These are phyloP conservation scores for Talaromyces trachyspermus DNA, from an alignment of 495 filamentous ascomycete species.

Conservation along the genomic window DNA sequence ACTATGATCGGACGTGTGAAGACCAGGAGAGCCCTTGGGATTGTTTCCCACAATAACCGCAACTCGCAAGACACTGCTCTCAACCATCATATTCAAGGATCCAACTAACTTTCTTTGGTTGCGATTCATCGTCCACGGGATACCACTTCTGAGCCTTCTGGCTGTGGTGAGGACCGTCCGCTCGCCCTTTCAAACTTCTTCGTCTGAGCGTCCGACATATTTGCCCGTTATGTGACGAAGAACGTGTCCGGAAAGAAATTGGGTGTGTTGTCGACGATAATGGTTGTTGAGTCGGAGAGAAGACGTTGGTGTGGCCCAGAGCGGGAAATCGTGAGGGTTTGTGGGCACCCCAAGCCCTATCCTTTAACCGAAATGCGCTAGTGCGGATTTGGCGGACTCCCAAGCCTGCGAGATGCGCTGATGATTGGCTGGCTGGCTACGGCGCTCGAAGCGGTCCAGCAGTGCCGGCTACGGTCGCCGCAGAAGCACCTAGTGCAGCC, in stretches of 20 bases:
- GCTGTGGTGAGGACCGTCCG: constrained; percentile 70
- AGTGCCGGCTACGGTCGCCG: constrained; percentile 3
- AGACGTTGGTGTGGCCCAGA: constrained; percentile 22
- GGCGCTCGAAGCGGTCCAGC: not conserved
- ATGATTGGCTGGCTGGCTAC: not conserved
- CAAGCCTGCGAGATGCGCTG: not conserved
- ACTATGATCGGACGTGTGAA: too few relatives aligned
- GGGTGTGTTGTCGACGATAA: constrained; percentile 39
- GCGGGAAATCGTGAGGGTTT: constrained; percentile 29
- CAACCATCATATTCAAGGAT: constrained; percentile 19
- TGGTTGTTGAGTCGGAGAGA: constrained; percentile 39
- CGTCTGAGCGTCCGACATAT: constrained; percentile 67
- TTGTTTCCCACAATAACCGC: not conserved
- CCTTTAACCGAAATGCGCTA: constrained; percentile 31
- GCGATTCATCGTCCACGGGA: constrained; percentile 85
- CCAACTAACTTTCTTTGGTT: constrained; percentile 84
- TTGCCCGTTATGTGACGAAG: constrained; percentile 41
- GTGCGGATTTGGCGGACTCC: constrained; percentile 16
- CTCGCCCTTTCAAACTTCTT: constrained; percentile 97
- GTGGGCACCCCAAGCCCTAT: constrained; percentile 29
- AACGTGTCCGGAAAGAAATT: constrained; percentile 25
- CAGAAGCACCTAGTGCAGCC: not conserved
- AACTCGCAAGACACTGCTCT: constrained; percentile 5
- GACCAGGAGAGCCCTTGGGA: too few relatives aligned
- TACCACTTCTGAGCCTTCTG: constrained; percentile 99